Base-by-base conservation (phyloP, 805 yeast genomes). In the Nakazawaea siamensis region DNA sequence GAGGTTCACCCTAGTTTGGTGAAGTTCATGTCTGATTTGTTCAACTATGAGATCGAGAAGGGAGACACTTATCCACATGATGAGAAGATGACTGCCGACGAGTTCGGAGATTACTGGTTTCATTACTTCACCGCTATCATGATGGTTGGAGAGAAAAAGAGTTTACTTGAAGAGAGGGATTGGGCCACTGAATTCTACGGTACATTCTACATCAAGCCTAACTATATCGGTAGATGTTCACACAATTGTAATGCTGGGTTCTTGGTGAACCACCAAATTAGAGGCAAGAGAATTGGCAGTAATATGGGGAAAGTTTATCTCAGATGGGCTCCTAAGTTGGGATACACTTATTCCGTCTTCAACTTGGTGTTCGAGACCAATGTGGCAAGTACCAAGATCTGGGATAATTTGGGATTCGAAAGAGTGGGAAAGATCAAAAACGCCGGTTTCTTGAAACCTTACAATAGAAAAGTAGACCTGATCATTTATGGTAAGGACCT, bases 191-290 rank as follows among this genome's bases (percentile, higher is more conserved):
- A 46, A 5, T 70, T 76, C 40, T 52, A 85, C 29, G 97, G 96
- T 1, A 72, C 82, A 2, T 82, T 79, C 52, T 83, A 80, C 54
- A 64, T 87, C 47, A 86, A 83, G 50, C 95, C 97, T 13, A 88
- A 88, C 55, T 88, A 87, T 51, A 57, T 66, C 2, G 95, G 94
- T 7, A 69, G 95, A 39, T 79, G 90, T 43, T 75, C 92, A 0
- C 96, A 88, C 49, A 79, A 74, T 19, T 85, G 95, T 49, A 88
- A 88, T 52, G 96, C 78, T 0, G 95, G 94, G 0, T 88, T 88
- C 50, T 52, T 86, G 9, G 95, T 88, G 5, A 70, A 70, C 39
- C 62, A 65, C 7, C 43, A 43, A 0, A 59, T 60, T 18, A 67
- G 97, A 42, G 92, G 94, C 0, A 54, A 65, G 31, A 46, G 56